Percentiles rank a stretch among this genome's conserved stretches.
Evolutionary conservation across 345 rosid species (phyloP).

Genomic region (Eucalyptus pumila): DNA sequence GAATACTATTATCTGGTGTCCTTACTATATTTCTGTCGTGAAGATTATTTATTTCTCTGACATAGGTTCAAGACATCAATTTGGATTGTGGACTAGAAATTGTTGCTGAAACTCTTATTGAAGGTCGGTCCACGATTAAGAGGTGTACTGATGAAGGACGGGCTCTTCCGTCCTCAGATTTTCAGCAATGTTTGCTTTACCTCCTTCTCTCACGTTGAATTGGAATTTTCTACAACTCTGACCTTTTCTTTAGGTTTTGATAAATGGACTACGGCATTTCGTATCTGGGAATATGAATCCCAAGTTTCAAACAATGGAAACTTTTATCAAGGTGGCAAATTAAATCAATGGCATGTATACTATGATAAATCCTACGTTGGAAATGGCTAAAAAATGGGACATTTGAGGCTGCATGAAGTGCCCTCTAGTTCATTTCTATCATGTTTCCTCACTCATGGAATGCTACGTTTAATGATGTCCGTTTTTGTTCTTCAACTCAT

Average conservation of each 20-base stretch:
- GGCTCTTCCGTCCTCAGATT: constrained; percentile 82
- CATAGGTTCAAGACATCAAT: constrained; percentile 66
- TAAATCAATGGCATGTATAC: not conserved
- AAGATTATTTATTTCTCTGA: not conserved
- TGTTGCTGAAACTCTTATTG: constrained; percentile 78
- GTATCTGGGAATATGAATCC: constrained; percentile 60
- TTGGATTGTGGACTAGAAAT: constrained; percentile 76
- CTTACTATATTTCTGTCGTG: not conserved
- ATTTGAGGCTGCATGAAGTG: not conserved
- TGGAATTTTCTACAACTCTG: not conserved
- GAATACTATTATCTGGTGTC: not conserved
- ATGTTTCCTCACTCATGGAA: not conserved
- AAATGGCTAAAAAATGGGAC: not conserved
- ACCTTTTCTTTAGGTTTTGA: constrained; percentile 49
- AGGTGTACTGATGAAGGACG: constrained; percentile 92
- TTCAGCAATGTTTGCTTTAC: constrained; percentile 26
- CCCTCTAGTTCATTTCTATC: not conserved
- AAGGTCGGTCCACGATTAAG: constrained; percentile 85
- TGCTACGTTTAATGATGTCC: not conserved
- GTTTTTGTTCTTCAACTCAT: not conserved
- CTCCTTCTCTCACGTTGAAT: not conserved
- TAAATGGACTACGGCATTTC: constrained; percentile 73
- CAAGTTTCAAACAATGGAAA: constrained; percentile 61
- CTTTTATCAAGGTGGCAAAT: constrained; percentile 62
- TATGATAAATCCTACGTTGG: not conserved